Percentiles rank a stretch among this genome's conserved stretches.
Evolutionary conservation across 2,329 filamentous ascomycete genomes (phyloP).

Genomic region (Clonostachys sp.): DNA sequence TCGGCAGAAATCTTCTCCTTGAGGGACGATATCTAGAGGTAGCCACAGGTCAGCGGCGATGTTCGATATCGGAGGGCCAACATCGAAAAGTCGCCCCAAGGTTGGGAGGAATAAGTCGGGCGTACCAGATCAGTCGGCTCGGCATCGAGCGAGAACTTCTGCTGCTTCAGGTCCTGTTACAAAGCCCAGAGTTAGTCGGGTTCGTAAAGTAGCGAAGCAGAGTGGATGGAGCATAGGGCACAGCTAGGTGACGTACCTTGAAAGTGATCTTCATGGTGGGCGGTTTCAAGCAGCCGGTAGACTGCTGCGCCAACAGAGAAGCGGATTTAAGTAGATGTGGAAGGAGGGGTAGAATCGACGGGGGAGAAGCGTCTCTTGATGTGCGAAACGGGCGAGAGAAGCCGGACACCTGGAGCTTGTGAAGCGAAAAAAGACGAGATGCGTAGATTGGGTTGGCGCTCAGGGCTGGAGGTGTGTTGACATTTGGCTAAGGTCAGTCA

Average conservation of each 20-base stretch:
- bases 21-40: constrained; percentile 70
- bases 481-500: no score
- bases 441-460: no score
- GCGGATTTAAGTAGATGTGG: background rate
- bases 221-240: background rate
- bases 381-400: constrained; percentile 2
- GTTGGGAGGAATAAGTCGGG: constrained; percentile 18
- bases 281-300: constrained; percentile 23
- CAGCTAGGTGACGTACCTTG: constrained; percentile 40
- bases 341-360: background rate
- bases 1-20: constrained; percentile 90
- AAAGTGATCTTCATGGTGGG: constrained; percentile 66
- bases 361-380: background rate
- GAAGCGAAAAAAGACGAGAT: no score
- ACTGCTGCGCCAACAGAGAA: background rate
- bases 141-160: constrained; percentile 95
- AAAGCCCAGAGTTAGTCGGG: background rate
- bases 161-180: constrained; percentile 88
- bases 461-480: no score
- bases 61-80: constrained; percentile 1
- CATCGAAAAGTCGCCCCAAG: constrained; percentile 1
- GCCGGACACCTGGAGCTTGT: no score
- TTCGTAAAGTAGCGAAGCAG: background rate
- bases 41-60: constrained; percentile 5
- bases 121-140: constrained; percentile 89